A percentile compares a stretch with the other conserved stretches of the same genome.
These are phyloP conservation scores for Podaxis pistillaris DNA, from an alignment of 768 basidiomycete genomes.

Conservation along the genomic window DNA sequence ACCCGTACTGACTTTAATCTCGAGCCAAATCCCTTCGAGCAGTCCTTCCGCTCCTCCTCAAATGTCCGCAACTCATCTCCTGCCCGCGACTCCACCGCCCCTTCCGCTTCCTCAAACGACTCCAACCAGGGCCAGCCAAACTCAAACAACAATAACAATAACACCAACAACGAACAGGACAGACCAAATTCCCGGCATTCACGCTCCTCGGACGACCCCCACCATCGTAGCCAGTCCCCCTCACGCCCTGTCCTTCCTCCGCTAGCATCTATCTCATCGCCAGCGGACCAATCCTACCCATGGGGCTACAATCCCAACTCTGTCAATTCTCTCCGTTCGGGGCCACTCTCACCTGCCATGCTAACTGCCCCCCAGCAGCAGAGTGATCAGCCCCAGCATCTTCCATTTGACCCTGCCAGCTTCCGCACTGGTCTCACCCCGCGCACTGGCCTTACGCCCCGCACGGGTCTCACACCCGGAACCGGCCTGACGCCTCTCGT, in stretches of 20 bases:
- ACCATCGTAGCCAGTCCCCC: constrained; percentile 40
- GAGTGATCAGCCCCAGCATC: constrained; percentile 34
- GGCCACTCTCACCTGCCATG: constrained; percentile 96
- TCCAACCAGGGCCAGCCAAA: constrained; percentile 24
- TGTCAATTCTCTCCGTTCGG: constrained; percentile 83
- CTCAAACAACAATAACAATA: constrained; percentile 9
- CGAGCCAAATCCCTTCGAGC: constrained; percentile 94
- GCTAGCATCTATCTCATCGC: constrained; percentile 74
- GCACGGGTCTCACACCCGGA: constrained; percentile 76
- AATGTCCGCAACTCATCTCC: constrained; percentile 46
- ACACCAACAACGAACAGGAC: constrained; percentile 22
- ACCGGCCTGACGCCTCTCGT: constrained; percentile 82
- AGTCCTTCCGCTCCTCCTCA: constrained; percentile 70
- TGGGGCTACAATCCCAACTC: constrained; percentile 64
- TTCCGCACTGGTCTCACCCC: constrained; percentile 89
- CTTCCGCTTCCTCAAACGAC: constrained; percentile 32
- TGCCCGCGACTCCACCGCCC: constrained; percentile 39
- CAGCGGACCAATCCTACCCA: constrained; percentile 58
- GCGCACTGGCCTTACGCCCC: constrained; percentile 80
- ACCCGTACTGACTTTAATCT: constrained; percentile 67
- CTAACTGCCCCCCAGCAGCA: constrained; percentile 78
- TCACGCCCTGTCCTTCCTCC: constrained; percentile 80
- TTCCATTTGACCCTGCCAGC: constrained; percentile 65
- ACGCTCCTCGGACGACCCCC: constrained; percentile 22
- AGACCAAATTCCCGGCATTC: constrained; percentile 26